Evolutionary conservation across 2,329 filamentous ascomycete genomes (phyloP).

Genomic region (Exophiala viscosa): DNA sequence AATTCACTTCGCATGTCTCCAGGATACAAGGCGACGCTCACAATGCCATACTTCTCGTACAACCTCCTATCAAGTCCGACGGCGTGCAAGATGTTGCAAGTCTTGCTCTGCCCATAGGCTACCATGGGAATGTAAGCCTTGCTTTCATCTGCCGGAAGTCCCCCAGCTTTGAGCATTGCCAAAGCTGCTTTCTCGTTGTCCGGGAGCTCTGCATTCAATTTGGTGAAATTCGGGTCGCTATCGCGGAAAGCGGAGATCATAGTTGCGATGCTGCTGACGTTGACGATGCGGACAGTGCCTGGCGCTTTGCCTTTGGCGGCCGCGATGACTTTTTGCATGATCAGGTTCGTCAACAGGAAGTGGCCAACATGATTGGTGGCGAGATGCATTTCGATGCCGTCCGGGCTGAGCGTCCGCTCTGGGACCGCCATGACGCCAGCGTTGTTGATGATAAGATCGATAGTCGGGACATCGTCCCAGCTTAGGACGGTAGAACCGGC

Average conservation of each 20-base stretch:
- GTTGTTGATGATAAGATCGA: slow-evolving; percentile 41
- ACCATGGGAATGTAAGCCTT: slow-evolving; percentile 34
- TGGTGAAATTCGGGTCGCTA: slow-evolving; percentile 35
- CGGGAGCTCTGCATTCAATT: slow-evolving; percentile 21
- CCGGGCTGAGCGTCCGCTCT: slow-evolving; percentile 25
- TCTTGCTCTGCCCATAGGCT: slow-evolving; percentile 47
- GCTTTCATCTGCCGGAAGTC: slow-evolving; percentile 1
- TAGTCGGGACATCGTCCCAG: slow-evolving; percentile 21
- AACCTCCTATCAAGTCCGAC: slow-evolving; percentile 34
- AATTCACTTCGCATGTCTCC: slow-evolving; percentile 29
- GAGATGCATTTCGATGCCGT: slow-evolving; percentile 40
- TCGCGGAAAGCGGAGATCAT: slow-evolving; percentile 31
- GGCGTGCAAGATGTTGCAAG: slow-evolving; percentile 46
- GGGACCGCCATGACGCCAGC: slow-evolving; percentile 39
- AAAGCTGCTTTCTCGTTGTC: slow-evolving; percentile 17
- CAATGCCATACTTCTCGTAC: slow-evolving; percentile 32
- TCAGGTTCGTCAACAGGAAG: slow-evolving; percentile 40
- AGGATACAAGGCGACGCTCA: slow-evolving; percentile 40
- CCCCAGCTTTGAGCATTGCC: not conserved
- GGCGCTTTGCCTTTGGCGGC: slow-evolving; percentile 23
- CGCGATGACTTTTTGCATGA: slow-evolving; percentile 35
- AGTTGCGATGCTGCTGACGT: slow-evolving; percentile 31
- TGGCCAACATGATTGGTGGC: slow-evolving; percentile 39
- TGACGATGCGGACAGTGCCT: slow-evolving; percentile 29
- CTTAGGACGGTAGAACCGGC: slow-evolving; percentile 33